Evolutionary conservation across 306 rosid genomes (phyloP).

Genomic region (Urtica urens): DNA sequence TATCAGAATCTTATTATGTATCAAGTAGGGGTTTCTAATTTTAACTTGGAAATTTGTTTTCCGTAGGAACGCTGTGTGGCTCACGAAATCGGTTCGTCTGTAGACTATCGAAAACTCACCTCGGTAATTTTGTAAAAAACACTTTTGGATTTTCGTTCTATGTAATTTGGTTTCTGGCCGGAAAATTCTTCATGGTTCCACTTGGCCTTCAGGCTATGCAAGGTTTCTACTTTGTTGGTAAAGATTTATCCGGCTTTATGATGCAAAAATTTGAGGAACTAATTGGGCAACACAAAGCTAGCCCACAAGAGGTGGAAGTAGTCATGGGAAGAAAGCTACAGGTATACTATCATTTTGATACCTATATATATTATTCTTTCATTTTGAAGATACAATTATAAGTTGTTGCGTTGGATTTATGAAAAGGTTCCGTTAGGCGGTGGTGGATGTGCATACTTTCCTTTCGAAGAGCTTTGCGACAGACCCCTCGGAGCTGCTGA

Average conservation of each 20-base stretch:
- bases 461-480: conserved; percentile 86
- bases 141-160: not conserved
- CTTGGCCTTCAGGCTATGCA: conserved; percentile 55
- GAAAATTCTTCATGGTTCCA: conserved; percentile 8
- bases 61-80: conserved; percentile 74
- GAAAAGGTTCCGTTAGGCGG: conserved; percentile 75
- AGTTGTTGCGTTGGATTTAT: not conserved
- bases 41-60: conserved; percentile 9
- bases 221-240: conserved; percentile 80
- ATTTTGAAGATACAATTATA: conserved; percentile 10
- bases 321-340: conserved; percentile 81
- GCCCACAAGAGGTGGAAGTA: conserved; percentile 75
- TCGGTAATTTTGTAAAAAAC: conserved; percentile 46
- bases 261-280: conserved; percentile 56
- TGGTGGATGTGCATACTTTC: conserved; percentile 76
- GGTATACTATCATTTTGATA: conserved; percentile 24
- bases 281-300: conserved; percentile 46
- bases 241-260: conserved; percentile 43
- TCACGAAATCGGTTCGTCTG: conserved; percentile 85
- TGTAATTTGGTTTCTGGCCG: too few relatives aligned
- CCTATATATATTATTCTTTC: not conserved
- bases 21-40: not conserved
- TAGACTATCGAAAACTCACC: conserved; percentile 86
- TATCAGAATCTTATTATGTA: conserved; percentile 7
- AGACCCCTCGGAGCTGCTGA: conserved; percentile 93